Percentiles rank a stretch among this genome's conserved stretches.
Evolutionary conservation across 768 basidiomycete species (phyloP).

Genomic region (Xerocomus spinulosus): DNA sequence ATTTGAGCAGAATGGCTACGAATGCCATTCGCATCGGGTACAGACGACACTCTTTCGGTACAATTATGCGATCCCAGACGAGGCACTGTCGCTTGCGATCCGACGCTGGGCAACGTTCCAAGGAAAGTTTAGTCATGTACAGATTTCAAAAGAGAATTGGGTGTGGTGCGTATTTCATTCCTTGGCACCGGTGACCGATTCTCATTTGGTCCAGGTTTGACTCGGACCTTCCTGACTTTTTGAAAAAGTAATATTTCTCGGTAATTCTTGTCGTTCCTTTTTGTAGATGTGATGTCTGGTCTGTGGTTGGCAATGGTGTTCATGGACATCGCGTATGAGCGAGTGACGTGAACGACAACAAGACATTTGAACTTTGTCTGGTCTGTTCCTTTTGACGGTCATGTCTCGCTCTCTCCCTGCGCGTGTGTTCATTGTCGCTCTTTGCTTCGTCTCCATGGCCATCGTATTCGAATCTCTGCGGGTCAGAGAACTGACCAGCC

Average conservation of each 20-base stretch:
- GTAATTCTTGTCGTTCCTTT: no score
- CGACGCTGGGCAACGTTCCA: constrained; percentile 9
- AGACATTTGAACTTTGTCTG: background rate
- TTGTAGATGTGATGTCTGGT: no score
- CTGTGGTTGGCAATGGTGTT: no score
- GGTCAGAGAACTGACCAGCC: constrained; percentile 1
- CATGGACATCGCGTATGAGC: background rate
- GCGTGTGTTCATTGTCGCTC: constrained; percentile 15
- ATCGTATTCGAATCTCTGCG: constrained; percentile 9
- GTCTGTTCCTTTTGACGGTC: background rate
- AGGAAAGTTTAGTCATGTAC: background rate
- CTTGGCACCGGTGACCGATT: background rate
- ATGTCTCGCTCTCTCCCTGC: constrained; percentile 8
- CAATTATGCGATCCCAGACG: constrained; percentile 18
- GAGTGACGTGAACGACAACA: background rate
- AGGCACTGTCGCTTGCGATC: background rate
- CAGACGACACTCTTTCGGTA: constrained; percentile 24
- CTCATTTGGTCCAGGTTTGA: constrained; percentile 17
- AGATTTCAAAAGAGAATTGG: constrained; percentile 12
- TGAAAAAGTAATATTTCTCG: background rate
- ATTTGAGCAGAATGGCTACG: background rate
- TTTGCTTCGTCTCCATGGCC: constrained; percentile 9
- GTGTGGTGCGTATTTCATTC: constrained; percentile 16
- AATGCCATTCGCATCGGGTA: constrained; percentile 1
- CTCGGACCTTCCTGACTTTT: constrained; percentile 13